Base-by-base conservation (phyloP, 1,284 basidiomycete genomes). In the Chalciporus sp. region DNA sequence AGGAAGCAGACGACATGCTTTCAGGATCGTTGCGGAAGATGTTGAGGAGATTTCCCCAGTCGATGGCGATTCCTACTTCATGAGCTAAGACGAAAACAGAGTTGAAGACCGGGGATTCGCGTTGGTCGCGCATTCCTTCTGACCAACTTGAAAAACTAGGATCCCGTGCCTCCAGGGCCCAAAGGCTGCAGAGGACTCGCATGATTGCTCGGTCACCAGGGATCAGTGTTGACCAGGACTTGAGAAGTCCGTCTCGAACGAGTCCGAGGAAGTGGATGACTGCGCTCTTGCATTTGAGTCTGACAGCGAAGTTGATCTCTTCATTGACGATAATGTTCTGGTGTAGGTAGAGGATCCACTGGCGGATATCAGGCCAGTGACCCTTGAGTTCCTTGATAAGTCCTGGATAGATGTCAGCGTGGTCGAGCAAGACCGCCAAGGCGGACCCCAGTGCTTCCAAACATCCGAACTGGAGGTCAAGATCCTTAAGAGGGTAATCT, bases 81-180 rank as follows among this genome's bases (percentile, higher is more conserved):
- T 68, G 56, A 9, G 67, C 61, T 37, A 67, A 57, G 23, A 69
- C 56, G 35, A 67, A 67, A 42, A 58, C 64, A 2, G 61, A 58
- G 12, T 70, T 69, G 46, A 67, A 57, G 33, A 68, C 46, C 0
- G 59, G 63, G 8, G 65, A 70, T 64, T 67, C 65, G 20, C 68
- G 66, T 39, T 68, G 63, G 20, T 52, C 16, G 7, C 37, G 51
- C 39, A 20, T 33, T 2, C 20, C 39, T 33, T 33, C n/a, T 26
- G 55, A 51, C 58, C 63, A 58, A 23, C 67, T 68, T 7, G 58
- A 68, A 37, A 69, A 70, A 7, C 48, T 35, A 4, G 57, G 50
- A 12, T 69, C 61, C 3, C 55, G 37, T 3, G 63, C 53, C 49
- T 67, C 68, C 26, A 69, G 57, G 49, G 58, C 62, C 67, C 67